Conservation (phyloP, 495 filamentous ascomycete genomes). For the Pyrenula massariospora region DNA sequence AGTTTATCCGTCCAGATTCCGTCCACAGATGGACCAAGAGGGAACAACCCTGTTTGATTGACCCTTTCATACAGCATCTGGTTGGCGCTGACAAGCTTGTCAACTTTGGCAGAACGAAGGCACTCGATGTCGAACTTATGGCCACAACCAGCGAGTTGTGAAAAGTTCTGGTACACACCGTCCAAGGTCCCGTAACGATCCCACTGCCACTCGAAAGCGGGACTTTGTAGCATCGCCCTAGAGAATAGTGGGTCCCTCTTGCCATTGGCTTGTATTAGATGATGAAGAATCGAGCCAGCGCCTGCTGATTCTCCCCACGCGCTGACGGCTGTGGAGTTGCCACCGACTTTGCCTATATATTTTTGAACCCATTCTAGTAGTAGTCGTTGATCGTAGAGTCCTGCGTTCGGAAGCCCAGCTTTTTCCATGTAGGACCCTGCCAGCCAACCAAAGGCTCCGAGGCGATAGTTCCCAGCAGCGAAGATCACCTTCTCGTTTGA, state of each 20-base stretch:
- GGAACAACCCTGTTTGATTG: background rate
- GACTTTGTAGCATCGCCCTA: conserved; percentile 26
- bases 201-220: conserved; percentile 15
- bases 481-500: conserved; percentile 18
- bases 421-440: conserved; percentile 28
- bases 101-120: conserved; percentile 13
- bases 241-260: conserved; percentile 26
- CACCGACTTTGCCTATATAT: conserved; percentile 46
- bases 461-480: conserved; percentile 21
- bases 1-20: background rate
- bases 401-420: conserved; percentile 27
- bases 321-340: conserved; percentile 39
- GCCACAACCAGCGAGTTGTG: conserved; percentile 23
- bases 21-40: background rate
- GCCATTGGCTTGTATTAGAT: conserved; percentile 14
- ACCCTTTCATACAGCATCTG: background rate
- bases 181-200: conserved; percentile 20
- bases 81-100: background rate
- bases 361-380: conserved; percentile 50
- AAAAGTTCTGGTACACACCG: conserved; percentile 23
- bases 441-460: conserved; percentile 33
- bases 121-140: conserved; percentile 22
- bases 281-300: conserved; percentile 20
- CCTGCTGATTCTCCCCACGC: conserved; percentile 28
- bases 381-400: conserved; percentile 32